Base-by-base conservation (phyloP, 2,329 filamentous ascomycete genomes). In the Cladorrhinum sp. region DNA sequence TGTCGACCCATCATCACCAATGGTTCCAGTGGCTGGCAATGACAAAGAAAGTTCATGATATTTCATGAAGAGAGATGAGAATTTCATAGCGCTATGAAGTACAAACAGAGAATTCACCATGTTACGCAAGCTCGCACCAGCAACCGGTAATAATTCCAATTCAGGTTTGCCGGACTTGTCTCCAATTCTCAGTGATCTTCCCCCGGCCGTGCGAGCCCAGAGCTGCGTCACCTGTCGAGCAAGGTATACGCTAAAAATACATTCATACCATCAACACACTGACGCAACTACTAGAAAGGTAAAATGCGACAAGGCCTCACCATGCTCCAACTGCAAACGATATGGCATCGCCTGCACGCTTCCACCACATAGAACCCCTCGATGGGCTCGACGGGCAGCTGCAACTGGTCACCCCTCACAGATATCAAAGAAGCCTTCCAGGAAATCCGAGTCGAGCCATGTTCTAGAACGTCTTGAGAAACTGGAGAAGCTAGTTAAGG, bases 321-420 rank as follows among this genome's bases (percentile, higher is more conserved):
- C 83, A 1, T 86, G 83, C 65, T 80, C 82, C 3, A 85, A 84
- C 65, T 86, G 83, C 66, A 79, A 78, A 9, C 76, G 79, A 3
- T 82, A 78, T 10, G 76, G 79, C 55, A 82, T 85, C 46, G 72
- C 77, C 9, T 86, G 83, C 63, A 72, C 83, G 24, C 72, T 80
- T 16, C 81, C 82, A 0, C 77, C 80, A 1, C 78, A 84, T 60
- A 78, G 78, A 1, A 77, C 80, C 0, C 82, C 82, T 59, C 74
- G 80, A 71, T 84, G 83, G 80, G 80, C 81, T 42, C 79, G 82
- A 20, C 81, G 81, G 36, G 73, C 65, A n/a, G 59, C 53, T 23
- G 23, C 16, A 82, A 4, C 59, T 66, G 73, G 49, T 26, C 57
- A 33, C 14, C 49, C 16, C n/a, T 16, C 24, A 8, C 72, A 26